Evolutionary conservation across 768 basidiomycete species (phyloP), one percentile per base, ranked within the genome.

Genomic region (Boletus vinaceobasis): DNA sequence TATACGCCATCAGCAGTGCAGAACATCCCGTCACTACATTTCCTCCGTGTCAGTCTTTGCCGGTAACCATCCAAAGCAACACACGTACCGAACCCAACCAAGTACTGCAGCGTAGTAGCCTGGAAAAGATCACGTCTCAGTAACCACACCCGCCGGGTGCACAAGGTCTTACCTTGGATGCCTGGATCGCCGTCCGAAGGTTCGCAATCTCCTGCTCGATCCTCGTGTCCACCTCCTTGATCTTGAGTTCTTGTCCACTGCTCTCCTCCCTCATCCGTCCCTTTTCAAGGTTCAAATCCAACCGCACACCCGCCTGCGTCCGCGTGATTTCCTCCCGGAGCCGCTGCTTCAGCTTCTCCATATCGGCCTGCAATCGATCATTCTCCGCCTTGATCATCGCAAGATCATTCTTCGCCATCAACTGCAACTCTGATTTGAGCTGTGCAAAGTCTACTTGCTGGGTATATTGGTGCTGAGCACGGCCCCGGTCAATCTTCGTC

Each of bases 401-500:
- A 33, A 97, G 79, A 66, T 99, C 96, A 61, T 98, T 97, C 81
- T 93, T 94, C 77, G 96, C 94, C 79, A 90, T 92, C 36, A 98
- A 77, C 72, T 98, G 91, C 29, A 99, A 80, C 71, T 97, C 96
- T 21, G 93, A 95, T 75, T 97, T 97, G 59, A 95, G 86, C 70
- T 93, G 90, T 4, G 94, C 90, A 71, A 98, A 97, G 74, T 98
- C 95, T 53, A 98, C 95, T 74, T 94, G 91, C 67, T 95, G 93
- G 29, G 90, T 93, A 71, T 94, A 94, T 63, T 92, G 90, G 62
- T 90, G 87, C 92, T 94, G 57, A 93, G 57, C 42, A 53, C 14
- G 32, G 19, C 26, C 43, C 43, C 21, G 2, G 48, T 65, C 56
- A 65, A 33, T 39, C 21, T 7, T 40, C 11, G n/a, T 17, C 45